Conservation (phyloP, 768 basidiomycete genomes). For the Lyophyllum shimeji region DNA sequence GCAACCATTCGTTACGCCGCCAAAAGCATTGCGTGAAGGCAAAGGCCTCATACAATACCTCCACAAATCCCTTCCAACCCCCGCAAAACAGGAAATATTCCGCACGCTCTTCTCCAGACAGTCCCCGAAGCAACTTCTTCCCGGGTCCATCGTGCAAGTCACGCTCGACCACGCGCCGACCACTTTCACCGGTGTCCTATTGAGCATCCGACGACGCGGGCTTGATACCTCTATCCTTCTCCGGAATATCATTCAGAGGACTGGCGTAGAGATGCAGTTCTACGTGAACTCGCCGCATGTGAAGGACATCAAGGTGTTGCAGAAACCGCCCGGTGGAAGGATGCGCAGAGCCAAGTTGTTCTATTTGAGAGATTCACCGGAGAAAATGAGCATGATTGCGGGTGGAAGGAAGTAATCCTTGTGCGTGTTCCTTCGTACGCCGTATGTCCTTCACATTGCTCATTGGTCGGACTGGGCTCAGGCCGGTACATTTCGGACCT, state of each 20-base stretch:
- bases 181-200: constrained; percentile 85
- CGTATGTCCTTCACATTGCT: not conserved
- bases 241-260: constrained; percentile 87
- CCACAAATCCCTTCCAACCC: constrained; percentile 59
- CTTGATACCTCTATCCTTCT: constrained; percentile 86
- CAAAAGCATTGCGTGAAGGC: constrained; percentile 55
- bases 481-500: not conserved
- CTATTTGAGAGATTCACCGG: constrained; percentile 79
- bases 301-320: constrained; percentile 82
- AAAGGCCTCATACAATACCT: constrained; percentile 81
- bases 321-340: constrained; percentile 58
- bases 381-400: constrained; percentile 80
- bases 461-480: not conserved
- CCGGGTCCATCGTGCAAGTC: constrained; percentile 87
- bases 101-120: constrained; percentile 68
- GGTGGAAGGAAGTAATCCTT: constrained; percentile 36
- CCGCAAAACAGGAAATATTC: constrained; percentile 70
- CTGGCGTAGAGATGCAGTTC: constrained; percentile 92
- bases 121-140: constrained; percentile 64
- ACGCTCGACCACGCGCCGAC: constrained; percentile 76
- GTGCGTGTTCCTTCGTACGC: constrained; percentile 6
- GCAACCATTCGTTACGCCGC: constrained; percentile 39
- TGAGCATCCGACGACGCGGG: constrained; percentile 80
- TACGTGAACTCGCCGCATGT: constrained; percentile 84
- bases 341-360: constrained; percentile 80